Evolutionary conservation across 2,329 filamentous ascomycete genomes (phyloP), one percentile per base, ranked within the genome.

Genomic region (Hymenotorrendiella dingleyae): DNA sequence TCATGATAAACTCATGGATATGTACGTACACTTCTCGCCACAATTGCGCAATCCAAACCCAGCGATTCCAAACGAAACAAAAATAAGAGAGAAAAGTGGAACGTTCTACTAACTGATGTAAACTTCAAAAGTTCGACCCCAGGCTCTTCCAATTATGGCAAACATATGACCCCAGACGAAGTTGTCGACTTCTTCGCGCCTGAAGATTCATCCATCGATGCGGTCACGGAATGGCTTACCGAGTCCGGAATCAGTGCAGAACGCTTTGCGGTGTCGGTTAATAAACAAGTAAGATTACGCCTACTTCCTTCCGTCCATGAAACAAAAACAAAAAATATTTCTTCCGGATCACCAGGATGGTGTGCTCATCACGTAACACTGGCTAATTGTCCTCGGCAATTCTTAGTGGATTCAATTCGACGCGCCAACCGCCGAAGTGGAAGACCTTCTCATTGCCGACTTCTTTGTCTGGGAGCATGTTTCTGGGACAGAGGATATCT

Each of bases 391-490:
- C 74, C 1, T 38, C 42, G 19, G 48, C 45, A 4, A 38, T 36
- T 11, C 48, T 43, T 34, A 74, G 0, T 60, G 57, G 55, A 36
- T 59, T 21, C 49, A 49, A 23, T 62, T 66, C 40, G 57, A 66
- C 46, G 60, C 60, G 19, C 58, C 56, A 11, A 54, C 54, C 4
- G 38, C 45, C 9, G 60, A 67, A 36, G 68, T 71, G 1, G 76
- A 81, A 55, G 60, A 62, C 21, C 69, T 81, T 3, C 67, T 81
- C 20, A 59, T 72, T 43, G 73, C 72, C 2, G 64, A 68, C 35
- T 76, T 75, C 53, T 65, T 66, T 46, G 62, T 71, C 45, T 82
- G 72, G 60, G 63, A 71, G 53, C 73, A 76, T 49, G 69, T 76
- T 50, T 58, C 71, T 17, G 75, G 72, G 33, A 63, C 52, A 8